Conservation (phyloP, 2,329 filamentous ascomycete species). For the Sclerotinia minor region DNA sequence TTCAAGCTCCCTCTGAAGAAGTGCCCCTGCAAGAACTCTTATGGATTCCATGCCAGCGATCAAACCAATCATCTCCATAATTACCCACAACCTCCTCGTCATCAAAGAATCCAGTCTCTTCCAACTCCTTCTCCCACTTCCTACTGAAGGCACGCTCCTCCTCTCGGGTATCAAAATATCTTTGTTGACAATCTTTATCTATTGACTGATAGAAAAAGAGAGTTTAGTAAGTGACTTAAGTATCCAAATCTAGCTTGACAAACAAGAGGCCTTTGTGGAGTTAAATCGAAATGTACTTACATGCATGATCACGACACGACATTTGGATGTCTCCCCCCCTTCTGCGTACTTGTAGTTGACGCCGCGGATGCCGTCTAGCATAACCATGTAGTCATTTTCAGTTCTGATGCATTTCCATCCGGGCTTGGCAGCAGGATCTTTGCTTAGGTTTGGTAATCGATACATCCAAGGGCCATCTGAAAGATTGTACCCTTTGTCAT, state of each 20-base stretch:
- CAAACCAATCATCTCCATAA: slow-evolving; percentile 21
- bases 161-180: neutral
- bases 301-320: slow-evolving; percentile 19
- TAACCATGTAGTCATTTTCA: slow-evolving; percentile 19
- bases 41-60: slow-evolving; percentile 1
- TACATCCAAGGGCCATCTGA: slow-evolving; percentile 37
- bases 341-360: slow-evolving; percentile 4
- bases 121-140: slow-evolving; percentile 16
- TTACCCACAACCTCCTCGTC: neutral
- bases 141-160: slow-evolving; percentile 2
- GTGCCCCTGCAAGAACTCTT: neutral
- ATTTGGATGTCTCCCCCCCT: neutral
- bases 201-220: slow-evolving; percentile 1
- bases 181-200: slow-evolving; percentile 17
- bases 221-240: neutral
- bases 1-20: no score
- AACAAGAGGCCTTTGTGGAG: no score
- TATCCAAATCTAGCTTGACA: no score
- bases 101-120: slow-evolving; percentile 14
- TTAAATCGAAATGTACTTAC: slow-evolving; percentile 1
- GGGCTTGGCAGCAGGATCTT: neutral
- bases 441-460: slow-evolving; percentile 22
- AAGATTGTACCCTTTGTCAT: slow-evolving; percentile 32
- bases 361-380: slow-evolving; percentile 17
- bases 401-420: slow-evolving; percentile 2